A percentile compares a stretch with the other conserved stretches of the same genome.
Conservation (phyloP, 169 alveolate species). For the Cryptosporidium muris region DNA sequence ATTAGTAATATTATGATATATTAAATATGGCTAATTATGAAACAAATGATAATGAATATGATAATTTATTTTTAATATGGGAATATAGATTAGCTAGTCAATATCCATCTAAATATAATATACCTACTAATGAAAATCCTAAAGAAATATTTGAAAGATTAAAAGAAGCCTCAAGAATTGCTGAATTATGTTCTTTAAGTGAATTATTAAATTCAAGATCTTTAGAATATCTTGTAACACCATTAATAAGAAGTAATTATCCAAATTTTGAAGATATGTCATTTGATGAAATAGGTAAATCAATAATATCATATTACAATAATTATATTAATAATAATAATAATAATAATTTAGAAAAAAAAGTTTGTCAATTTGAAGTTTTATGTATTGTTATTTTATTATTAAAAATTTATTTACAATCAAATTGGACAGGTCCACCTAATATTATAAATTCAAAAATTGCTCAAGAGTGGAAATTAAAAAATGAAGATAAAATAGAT, state of each 20-base stretch:
- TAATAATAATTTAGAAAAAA: not conserved
- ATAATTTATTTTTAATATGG: conserved; percentile 14
- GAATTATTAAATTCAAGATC: not conserved
- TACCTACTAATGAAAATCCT: not conserved
- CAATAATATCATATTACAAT: conserved; percentile 18
- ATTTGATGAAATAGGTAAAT: not conserved
- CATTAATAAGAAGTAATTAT: conserved; percentile 22
- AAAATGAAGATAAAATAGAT: not conserved
- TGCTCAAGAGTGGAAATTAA: conserved; percentile 14
- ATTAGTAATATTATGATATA: not conserved
- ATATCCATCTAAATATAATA: not conserved
- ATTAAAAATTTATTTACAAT: conserved; percentile 47
- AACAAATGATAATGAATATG: not conserved
- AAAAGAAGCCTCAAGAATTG: conserved; percentile 1
- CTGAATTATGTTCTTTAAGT: conserved; percentile 33
- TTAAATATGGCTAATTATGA: not conserved
- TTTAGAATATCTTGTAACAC: not conserved
- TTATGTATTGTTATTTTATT: conserved; percentile 39
- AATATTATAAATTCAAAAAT: conserved; percentile 10
- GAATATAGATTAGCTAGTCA: conserved; percentile 40
- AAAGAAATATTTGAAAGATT: conserved; percentile 25
- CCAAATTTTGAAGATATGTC: conserved; percentile 14
- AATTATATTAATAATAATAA: conserved; percentile 13
- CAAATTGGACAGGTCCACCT: conserved; percentile 71
- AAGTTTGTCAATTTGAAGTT: conserved; percentile 44